A percentile compares a stretch with the other conserved stretches of the same genome.
These are phyloP conservation scores for Rhodotorula sp. DNA, from an alignment of 1,284 basidiomycete species.

Conservation along the genomic window DNA sequence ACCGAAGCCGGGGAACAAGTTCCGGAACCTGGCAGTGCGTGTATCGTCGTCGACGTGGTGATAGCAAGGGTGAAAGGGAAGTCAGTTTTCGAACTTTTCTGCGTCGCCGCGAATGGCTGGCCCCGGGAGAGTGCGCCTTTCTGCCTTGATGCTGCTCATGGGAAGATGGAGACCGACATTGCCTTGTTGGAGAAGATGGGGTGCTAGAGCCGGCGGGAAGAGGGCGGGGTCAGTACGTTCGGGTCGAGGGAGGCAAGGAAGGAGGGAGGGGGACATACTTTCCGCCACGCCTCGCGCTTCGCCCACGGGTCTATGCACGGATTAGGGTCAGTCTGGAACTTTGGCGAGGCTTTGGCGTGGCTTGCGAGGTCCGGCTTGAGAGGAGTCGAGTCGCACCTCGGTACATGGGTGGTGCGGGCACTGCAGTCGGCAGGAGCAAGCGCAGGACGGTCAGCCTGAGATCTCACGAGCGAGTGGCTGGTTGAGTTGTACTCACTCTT, in stretches of 20 bases:
- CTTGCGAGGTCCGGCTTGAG: neutral
- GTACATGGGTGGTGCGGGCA: constrained; percentile 60
- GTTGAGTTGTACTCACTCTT: too few relatives aligned
- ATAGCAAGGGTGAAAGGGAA: too few relatives aligned
- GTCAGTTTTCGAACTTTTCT: too few relatives aligned
- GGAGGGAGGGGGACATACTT: constrained; percentile 46
- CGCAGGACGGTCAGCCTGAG: neutral
- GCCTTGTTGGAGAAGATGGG: constrained; percentile 78
- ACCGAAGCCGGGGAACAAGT: constrained; percentile 87
- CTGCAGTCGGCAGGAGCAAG: neutral
- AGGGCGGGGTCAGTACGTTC: neutral
- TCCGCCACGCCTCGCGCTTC: constrained; percentile 88
- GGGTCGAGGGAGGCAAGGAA: too few relatives aligned
- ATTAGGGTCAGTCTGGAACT: neutral
- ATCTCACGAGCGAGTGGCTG: too few relatives aligned
- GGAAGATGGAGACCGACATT: constrained; percentile 45
- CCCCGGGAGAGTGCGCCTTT: too few relatives aligned
- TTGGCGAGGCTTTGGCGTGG: neutral
- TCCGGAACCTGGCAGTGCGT: constrained; percentile 63
- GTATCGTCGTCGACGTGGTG: neutral
- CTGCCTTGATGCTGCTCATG: too few relatives aligned
- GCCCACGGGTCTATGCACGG: constrained; percentile 74
- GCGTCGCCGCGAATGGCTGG: too few relatives aligned
- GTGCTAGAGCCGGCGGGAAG: constrained; percentile 48
- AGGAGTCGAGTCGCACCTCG: constrained; percentile 50